These are phyloP conservation scores for Pseudogymnoascus sp. DNA, from an alignment of 2,329 filamentous ascomycete species.

Conservation along the genomic window DNA sequence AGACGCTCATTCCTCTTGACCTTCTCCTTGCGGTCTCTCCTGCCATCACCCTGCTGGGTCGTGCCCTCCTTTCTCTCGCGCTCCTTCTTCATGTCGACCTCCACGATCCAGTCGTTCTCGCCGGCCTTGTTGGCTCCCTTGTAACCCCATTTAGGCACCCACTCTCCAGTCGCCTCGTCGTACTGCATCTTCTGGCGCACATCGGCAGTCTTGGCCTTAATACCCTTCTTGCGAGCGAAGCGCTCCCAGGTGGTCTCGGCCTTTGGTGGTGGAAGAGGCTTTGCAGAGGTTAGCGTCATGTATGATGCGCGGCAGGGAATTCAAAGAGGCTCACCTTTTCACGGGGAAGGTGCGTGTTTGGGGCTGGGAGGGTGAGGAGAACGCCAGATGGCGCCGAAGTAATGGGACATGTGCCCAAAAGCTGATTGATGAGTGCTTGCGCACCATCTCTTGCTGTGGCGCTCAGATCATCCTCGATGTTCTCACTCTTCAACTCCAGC, in stretches of 20 bases:
- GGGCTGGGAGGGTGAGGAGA: constrained; percentile 66
- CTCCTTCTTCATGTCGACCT: constrained; percentile 75
- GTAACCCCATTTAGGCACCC: constrained; percentile 93
- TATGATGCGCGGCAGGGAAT: background rate
- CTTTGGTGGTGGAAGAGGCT: constrained; percentile 71
- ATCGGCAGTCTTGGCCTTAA: constrained; percentile 79
- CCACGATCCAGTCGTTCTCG: constrained; percentile 81
- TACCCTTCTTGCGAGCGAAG: constrained; percentile 95
- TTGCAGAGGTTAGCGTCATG: background rate
- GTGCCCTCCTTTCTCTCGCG: constrained; percentile 54
- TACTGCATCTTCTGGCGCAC: constrained; percentile 70
- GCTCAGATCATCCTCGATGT: constrained; percentile 61
- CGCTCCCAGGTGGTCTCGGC: constrained; percentile 88
- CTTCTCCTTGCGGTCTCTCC: constrained; percentile 58
- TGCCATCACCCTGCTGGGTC: constrained; percentile 53
- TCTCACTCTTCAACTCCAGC: constrained; percentile 45
- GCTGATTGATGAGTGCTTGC: constrained; percentile 87
- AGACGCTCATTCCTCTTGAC: constrained; percentile 64
- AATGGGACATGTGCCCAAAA: constrained; percentile 81
- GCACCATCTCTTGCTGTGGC: constrained; percentile 78
- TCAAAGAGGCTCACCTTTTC: constrained; percentile 53
- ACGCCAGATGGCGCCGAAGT: constrained; percentile 62
- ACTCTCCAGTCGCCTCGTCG: constrained; percentile 77
- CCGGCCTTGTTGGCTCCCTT: constrained; percentile 81
- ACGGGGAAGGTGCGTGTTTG: constrained; percentile 67